A percentile compares a stretch with the other conserved stretches of the same genome.
These are phyloP conservation scores for Paulownia fortunei DNA, from an alignment of 257 asterid genomes.

Conservation along the genomic window DNA sequence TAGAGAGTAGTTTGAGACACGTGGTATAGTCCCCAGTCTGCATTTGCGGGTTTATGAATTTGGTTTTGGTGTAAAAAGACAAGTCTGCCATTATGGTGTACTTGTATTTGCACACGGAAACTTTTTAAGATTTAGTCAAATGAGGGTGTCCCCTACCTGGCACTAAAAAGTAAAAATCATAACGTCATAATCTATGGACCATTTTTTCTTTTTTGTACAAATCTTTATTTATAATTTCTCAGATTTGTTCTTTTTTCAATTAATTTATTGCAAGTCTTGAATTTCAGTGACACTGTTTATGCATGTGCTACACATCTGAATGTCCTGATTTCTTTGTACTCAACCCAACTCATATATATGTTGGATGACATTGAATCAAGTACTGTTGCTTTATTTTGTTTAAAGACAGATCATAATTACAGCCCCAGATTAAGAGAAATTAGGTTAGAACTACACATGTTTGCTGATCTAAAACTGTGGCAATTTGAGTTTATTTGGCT, in stretches of 20 bases:
- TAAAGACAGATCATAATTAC: background rate
- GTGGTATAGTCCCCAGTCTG: background rate
- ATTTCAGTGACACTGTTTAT: background rate
- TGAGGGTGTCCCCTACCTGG: no score
- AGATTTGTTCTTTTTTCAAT: no score
- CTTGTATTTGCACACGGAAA: background rate
- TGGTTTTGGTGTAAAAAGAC: background rate
- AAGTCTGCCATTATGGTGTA: constrained; percentile 1
- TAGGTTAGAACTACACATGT: background rate
- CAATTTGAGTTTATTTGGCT: background rate
- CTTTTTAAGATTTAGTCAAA: background rate
- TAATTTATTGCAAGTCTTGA: background rate
- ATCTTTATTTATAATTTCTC: background rate
- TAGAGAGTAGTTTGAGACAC: background rate
- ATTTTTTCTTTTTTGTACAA: background rate
- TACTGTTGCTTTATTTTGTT: background rate
- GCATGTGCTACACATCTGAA: background rate
- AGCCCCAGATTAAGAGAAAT: background rate
- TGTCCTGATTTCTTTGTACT: background rate
- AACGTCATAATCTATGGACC: background rate
- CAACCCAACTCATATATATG: background rate
- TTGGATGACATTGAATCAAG: background rate
- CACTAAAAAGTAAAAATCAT: background rate
- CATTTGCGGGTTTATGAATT: background rate
- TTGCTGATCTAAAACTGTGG: background rate